Percentiles rank a stretch among this genome's conserved stretches.
Conservation (phyloP, 345 rosid genomes). For the Gossypium sturtianum region DNA sequence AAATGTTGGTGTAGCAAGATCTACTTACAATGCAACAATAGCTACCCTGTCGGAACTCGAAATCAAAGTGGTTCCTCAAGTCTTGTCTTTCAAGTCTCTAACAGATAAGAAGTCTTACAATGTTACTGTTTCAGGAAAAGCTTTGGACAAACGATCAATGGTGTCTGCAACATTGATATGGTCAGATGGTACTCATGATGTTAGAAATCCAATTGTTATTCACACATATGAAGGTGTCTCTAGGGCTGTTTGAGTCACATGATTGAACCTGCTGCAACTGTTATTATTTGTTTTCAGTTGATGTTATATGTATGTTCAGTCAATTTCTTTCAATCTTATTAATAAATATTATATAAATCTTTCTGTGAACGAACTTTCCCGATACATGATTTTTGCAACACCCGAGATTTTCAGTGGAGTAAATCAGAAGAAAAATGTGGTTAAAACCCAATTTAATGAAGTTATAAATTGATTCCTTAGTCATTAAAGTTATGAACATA, state of each 20-base stretch:
- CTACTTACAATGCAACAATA: neutral
- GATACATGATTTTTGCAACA: no score
- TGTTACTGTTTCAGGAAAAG: slow-evolving; percentile 8
- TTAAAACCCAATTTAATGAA: neutral
- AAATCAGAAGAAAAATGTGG: no score
- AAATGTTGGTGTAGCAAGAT: no score
- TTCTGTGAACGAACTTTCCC: no score
- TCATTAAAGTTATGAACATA: no score
- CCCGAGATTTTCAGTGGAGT: no score
- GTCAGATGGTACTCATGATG: neutral
- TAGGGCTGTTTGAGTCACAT: neutral
- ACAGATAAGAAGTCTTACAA: slow-evolving; percentile 15
- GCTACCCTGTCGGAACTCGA: neutral
- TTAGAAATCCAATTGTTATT: neutral
- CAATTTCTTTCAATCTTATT: neutral
- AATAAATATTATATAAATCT: neutral
- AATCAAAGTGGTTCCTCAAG: neutral
- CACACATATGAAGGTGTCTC: neutral
- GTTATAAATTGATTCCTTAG: no score
- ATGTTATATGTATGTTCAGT: neutral
- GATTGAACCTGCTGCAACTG: neutral
- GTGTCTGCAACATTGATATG: neutral
- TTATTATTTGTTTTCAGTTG: neutral
- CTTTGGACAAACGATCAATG: neutral
- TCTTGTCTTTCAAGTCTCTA: no score